Conservation (phyloP, 352 stramenopile genomes). For the Detonula confervacea region DNA sequence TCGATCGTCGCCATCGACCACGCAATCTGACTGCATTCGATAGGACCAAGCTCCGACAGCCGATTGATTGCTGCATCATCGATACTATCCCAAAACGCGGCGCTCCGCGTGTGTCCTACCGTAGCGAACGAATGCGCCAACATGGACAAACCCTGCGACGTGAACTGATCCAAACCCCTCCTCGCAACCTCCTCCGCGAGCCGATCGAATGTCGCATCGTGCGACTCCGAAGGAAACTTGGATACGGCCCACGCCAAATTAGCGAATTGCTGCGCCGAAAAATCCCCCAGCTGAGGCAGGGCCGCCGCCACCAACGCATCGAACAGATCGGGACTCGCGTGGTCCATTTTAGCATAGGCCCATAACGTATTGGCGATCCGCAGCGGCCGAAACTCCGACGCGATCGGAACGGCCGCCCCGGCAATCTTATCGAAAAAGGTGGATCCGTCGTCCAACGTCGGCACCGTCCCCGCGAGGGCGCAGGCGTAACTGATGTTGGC, state of each 20-base stretch:
- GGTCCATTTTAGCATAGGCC: slow-evolving; percentile 40
- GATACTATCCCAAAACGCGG: slow-evolving; percentile 44
- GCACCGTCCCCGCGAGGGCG: slow-evolving; percentile 7
- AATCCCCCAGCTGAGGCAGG: slow-evolving; percentile 32
- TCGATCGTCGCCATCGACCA: slow-evolving; percentile 58
- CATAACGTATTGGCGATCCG: slow-evolving; percentile 35
- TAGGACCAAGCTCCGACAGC: slow-evolving; percentile 18
- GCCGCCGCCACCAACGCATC: slow-evolving; percentile 28
- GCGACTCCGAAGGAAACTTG: slow-evolving; percentile 27
- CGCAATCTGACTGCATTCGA: slow-evolving; percentile 48
- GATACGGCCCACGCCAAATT: slow-evolving; percentile 52
- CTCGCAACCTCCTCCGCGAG: slow-evolving; percentile 33
- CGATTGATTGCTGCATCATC: slow-evolving; percentile 25
- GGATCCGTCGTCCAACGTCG: not conserved
- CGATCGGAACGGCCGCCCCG: not conserved
- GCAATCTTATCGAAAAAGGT: slow-evolving; percentile 38
- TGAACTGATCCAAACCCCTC: slow-evolving; percentile 38
- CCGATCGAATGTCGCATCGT: slow-evolving; percentile 31
- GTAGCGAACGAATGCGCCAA: slow-evolving; percentile 51
- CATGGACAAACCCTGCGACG: slow-evolving; percentile 43
- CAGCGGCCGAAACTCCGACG: slow-evolving; percentile 14
- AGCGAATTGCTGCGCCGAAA: slow-evolving; percentile 35
- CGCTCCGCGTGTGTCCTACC: slow-evolving; percentile 20
- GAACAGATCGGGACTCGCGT: slow-evolving; percentile 31
- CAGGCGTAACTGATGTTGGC: slow-evolving; percentile 39